Base-by-base conservation (phyloP, 495 filamentous ascomycete genomes). In the Penicillium ucsense region DNA sequence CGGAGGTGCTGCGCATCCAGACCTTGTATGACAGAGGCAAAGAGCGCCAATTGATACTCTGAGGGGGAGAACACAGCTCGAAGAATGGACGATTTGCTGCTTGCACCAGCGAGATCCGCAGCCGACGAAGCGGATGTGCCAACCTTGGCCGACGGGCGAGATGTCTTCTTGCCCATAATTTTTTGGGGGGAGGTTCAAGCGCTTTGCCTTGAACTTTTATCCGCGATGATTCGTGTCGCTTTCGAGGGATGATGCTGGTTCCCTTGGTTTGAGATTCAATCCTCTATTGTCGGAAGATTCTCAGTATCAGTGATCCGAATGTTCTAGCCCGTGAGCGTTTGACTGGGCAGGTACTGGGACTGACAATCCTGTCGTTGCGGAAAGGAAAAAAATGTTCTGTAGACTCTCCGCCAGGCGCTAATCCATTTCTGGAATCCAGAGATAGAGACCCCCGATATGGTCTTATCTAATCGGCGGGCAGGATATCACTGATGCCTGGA, bases 21-120 rank as follows among this genome's bases (percentile, higher is more conserved):
- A 4, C 75, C 76, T 48, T 79, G 77, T 45, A 81, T 76, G 31
- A 78, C 70, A 20, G 78, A 82, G 12, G 78, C 78, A 57, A 80
- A 82, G 8, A 81, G 67, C 8, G 76, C 67, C 52, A 80, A 67
- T 63, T 77, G 74, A 34, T 75, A 79, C 35, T 67, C 63, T 5
- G 76, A 72, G 6, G 78, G 78, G 1, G 75, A 73, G 60, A 81
- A 82, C 3, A 75, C 70, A 33, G 75, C 68, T 55, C 62, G 69
- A 38, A 77, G 51, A 9, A 77, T 73, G 5, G 74, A 77, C 8
- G 74, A 75, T 54, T 69, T 74, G 54, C 56, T 70, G 41, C 63
- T 62, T 11, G 60, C 60, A 41, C 64, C 51, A 39, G 67, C 66
- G 35, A 61, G 48, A 31, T 65, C 67, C 6, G 63, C 55, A 6